Conservation (phyloP, 2,329 filamentous ascomycete genomes). For the Cladosporium sp. region DNA sequence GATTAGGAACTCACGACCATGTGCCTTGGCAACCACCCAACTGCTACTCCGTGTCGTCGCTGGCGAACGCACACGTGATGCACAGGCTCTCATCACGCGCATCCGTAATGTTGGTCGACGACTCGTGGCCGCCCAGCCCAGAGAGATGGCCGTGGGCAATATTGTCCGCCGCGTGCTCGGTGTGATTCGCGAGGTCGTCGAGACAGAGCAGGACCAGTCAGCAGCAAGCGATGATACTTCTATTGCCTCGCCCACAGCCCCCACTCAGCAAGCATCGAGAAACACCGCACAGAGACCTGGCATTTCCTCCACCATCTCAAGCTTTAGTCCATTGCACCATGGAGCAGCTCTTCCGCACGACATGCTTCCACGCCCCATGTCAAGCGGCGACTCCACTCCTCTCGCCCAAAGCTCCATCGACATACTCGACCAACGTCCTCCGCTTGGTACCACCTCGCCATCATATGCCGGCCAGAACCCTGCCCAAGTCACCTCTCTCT, state of each 20-base stretch:
- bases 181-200: conserved; percentile 86
- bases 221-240: conserved; percentile 63
- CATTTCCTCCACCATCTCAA: conserved; percentile 44
- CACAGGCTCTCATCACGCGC: conserved; percentile 74
- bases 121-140: conserved; percentile 79
- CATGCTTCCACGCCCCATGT: conserved; percentile 20
- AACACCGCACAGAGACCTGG: conserved; percentile 26
- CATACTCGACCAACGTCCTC: conserved; percentile 51
- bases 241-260: conserved; percentile 50
- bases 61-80: conserved; percentile 74
- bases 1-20: conserved; percentile 82
- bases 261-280: conserved; percentile 22
- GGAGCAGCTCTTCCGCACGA: conserved; percentile 35
- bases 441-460: conserved; percentile 62
- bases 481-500: conserved; percentile 69
- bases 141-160: conserved; percentile 90
- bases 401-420: neutral
- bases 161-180: conserved; percentile 88
- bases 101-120: conserved; percentile 76
- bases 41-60: conserved; percentile 85
- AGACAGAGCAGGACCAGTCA: conserved; percentile 65
- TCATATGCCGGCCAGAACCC: conserved; percentile 51
- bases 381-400: conserved; percentile 15
- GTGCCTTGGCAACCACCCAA: conserved; percentile 86
- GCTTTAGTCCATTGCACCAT: conserved; percentile 50